phyloP scores from a whole-genome alignment of 495 filamentous ascomycete genomes.

The Barbatosphaeria neglecta region DNA sequence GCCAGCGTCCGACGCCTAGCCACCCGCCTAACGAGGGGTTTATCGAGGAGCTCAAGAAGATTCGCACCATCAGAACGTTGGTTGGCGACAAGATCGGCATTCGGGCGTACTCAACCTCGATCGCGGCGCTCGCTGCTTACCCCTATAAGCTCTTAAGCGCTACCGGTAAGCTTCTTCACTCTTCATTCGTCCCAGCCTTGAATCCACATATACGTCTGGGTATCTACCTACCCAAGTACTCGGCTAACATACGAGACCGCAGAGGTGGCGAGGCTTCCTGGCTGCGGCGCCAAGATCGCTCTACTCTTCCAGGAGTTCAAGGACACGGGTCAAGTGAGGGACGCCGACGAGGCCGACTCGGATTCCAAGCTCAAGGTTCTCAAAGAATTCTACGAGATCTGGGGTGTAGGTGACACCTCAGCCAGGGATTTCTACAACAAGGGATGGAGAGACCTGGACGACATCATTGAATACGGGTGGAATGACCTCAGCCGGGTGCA shows the following conservation, averaged over 20 bases:
- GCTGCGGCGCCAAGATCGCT: conserved; percentile 73
- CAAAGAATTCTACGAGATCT: conserved; percentile 65
- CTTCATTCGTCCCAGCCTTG: too few relatives aligned
- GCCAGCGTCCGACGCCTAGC: conserved; percentile 63
- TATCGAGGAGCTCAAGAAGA: conserved; percentile 61
- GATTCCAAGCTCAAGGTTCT: conserved; percentile 54
- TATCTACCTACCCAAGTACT: conserved; percentile 21
- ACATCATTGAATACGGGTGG: conserved; percentile 82
- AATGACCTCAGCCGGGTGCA: conserved; percentile 58
- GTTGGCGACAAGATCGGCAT: conserved; percentile 66
- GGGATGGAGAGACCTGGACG: conserved; percentile 62
- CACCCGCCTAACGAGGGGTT: conserved; percentile 66
- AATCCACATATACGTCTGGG: too few relatives aligned
- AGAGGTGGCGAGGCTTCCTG: conserved; percentile 64
- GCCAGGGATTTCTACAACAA: conserved; percentile 77
- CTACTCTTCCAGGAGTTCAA: conserved; percentile 69
- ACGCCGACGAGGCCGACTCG: conserved; percentile 50
- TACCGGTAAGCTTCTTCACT: conserved; percentile 12
- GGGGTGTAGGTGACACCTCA: conserved; percentile 78
- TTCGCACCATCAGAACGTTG: conserved; percentile 58
- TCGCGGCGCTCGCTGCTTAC: conserved; percentile 75
- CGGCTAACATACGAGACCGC: conserved; percentile 19
- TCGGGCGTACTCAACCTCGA: conserved; percentile 78
- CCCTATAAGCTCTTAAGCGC: conserved; percentile 37
- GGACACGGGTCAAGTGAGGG: conserved; percentile 42